A percentile compares a stretch with the other conserved stretches of the same genome.
Conservation (phyloP, 2,329 filamentous ascomycete genomes). For the Xylaria sp. region DNA sequence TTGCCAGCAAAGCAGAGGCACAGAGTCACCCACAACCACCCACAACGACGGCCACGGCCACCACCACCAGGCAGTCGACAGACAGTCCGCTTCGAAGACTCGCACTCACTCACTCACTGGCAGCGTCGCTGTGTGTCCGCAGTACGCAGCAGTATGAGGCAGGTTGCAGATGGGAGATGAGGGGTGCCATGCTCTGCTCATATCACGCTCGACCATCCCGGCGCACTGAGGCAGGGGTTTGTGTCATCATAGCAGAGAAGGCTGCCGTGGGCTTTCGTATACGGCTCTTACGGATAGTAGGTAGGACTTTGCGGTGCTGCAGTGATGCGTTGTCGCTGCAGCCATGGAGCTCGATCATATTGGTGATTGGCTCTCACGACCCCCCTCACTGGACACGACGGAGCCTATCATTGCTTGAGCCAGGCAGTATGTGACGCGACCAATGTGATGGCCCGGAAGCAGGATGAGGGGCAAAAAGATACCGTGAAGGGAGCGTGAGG, state of each 20-base stretch:
- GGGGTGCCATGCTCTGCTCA: conserved; percentile 1
- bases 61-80: conserved; percentile 1
- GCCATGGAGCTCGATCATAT: conserved; percentile 38
- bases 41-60: background rate
- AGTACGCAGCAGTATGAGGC: background rate
- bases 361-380: conserved; percentile 41
- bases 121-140: conserved; percentile 1
- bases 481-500: background rate
- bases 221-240: conserved; percentile 12
- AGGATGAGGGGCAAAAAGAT: conserved; percentile 13
- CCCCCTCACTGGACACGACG: conserved; percentile 31
- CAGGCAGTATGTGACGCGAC: conserved; percentile 30
- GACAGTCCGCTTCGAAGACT: conserved; percentile 1
- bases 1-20: conserved; percentile 18
- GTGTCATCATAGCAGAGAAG: conserved; percentile 11
- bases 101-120: background rate
- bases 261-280: conserved; percentile 5
- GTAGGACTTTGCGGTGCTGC: conserved; percentile 26
- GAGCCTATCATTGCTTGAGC: conserved; percentile 36
- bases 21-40: too few species aligned
- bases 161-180: conserved; percentile 13
- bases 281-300: background rate
- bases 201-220: conserved; percentile 6
- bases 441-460: conserved; percentile 39
- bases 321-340: conserved; percentile 42